Evolutionary conservation across 306 rosid genomes (phyloP), one percentile per base, ranked within the genome.

Genomic region (Fragaria vesca): DNA sequence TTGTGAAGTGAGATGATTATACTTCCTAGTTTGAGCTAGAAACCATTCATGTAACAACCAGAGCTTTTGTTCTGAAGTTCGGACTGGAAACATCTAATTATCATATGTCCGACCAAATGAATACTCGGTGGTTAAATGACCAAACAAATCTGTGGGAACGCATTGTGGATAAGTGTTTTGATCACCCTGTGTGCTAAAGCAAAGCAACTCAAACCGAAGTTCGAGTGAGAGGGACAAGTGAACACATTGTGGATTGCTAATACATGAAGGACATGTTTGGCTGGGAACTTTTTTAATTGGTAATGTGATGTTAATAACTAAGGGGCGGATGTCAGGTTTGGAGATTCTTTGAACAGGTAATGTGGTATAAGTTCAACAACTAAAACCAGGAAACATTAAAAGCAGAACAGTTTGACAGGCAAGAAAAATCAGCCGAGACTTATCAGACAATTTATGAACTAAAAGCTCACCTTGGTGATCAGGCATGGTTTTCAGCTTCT

Each of bases 401-500:
- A 48, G 43, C 34, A 57, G 57, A 67, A 15, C 69, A 75, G 48
- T 40, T 26, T 36, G 43, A 26, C 57, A 34, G 10, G 24, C 42
- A 32, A 26, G 4, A 45, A 12, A 48, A 20, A 46, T 38, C 30
- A 34, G 20, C 55, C 21, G 51, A 58, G 43, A 66, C 36, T 17
- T 69, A 8, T 74, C n/a, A 42, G 74, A 47, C 30, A 71, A 77
- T 21, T 47, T 40, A 7, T 12, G 15, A 63, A 47, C 10, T 28
- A 10, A 36, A 78, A 69, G 70, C 91, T 84, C 78, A 92, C 97
- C 93, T 86, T 73, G 89, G 71, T 83, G 85, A 61, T 82, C 90
- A 52, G 79, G 84, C 81, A 83, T 70, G 48, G 84, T 66, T 83
- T 86, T 88, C 79, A 83, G 86, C 76, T 85, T 87, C 87, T 68